These are phyloP conservation scores for Microsporum audouinii DNA, from an alignment of 2,329 filamentous ascomycete species.

Conservation along the genomic window DNA sequence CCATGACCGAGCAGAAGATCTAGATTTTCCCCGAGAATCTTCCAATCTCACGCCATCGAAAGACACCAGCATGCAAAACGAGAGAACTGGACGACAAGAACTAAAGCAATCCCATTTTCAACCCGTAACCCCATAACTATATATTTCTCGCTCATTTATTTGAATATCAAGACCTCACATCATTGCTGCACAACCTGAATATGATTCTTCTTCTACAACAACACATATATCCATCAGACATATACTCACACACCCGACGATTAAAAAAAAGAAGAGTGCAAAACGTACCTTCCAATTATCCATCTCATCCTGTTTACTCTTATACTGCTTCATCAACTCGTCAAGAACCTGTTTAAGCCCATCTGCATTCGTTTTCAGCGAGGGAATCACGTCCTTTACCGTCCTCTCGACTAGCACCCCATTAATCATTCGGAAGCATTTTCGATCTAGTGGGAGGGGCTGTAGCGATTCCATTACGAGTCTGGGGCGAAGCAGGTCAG, in stretches of 20 bases:
- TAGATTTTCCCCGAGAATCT: too few species aligned
- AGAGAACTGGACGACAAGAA: neutral
- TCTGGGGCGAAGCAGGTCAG: conserved; percentile 38
- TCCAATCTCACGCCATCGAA: too few species aligned
- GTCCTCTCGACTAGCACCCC: conserved; percentile 90
- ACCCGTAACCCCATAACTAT: neutral
- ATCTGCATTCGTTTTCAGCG: conserved; percentile 85
- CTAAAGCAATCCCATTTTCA: neutral
- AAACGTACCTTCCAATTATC: conserved; percentile 86
- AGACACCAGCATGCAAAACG: too few species aligned
- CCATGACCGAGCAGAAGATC: too few species aligned
- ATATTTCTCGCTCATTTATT: neutral
- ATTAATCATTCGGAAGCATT: conserved; percentile 98
- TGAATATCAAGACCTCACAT: neutral
- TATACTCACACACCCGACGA: neutral
- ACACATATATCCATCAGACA: neutral
- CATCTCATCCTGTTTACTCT: conserved; percentile 83
- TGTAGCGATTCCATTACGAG: conserved; percentile 86
- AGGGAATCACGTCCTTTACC: conserved; percentile 81
- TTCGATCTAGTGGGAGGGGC: conserved; percentile 71
- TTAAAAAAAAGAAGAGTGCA: neutral
- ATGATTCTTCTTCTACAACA: conserved; percentile 28
- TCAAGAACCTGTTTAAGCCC: conserved; percentile 89
- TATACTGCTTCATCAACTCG: conserved; percentile 93
- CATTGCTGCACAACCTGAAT: conserved; percentile 30